Percentiles rank a stretch among this genome's conserved stretches.
Conservation (phyloP, 2,329 filamentous ascomycete species). For the Tolypocladium inflatum region DNA sequence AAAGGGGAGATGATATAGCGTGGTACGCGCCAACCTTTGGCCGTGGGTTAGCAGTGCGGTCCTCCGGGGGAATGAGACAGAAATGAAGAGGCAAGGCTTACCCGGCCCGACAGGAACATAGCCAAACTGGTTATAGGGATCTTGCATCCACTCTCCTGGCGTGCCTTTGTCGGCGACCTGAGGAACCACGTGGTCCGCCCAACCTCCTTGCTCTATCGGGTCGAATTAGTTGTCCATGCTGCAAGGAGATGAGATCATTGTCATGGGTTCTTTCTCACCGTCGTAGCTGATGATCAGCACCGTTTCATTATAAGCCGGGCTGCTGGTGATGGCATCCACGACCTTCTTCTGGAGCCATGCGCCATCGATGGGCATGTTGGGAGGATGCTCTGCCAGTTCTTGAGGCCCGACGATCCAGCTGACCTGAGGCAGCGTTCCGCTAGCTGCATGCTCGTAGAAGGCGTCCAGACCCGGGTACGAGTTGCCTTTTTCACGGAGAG, state of each 20-base stretch:
- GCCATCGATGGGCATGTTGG: slow-evolving; percentile 42
- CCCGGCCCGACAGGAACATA: slow-evolving; percentile 17
- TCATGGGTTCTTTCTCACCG: slow-evolving; percentile 10
- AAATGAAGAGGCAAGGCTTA: slow-evolving; percentile 2
- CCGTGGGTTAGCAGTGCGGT: not conserved
- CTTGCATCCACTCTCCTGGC: slow-evolving; percentile 39
- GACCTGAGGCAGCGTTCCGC: slow-evolving; percentile 39
- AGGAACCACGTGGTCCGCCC: slow-evolving; percentile 41
- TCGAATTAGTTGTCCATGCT: not conserved
- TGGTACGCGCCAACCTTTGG: slow-evolving; percentile 31
- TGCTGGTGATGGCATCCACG: slow-evolving; percentile 37
- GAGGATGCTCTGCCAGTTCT: slow-evolving; percentile 33
- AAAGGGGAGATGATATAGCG: slow-evolving; percentile 45
- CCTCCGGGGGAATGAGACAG: no score
- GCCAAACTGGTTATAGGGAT: slow-evolving; percentile 19
- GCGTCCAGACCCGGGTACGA: slow-evolving; percentile 33
- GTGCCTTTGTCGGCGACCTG: slow-evolving; percentile 36
- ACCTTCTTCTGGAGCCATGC: slow-evolving; percentile 45
- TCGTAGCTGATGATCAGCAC: slow-evolving; percentile 43
- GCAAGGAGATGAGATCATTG: not conserved
- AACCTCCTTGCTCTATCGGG: slow-evolving; percentile 38
- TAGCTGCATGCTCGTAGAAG: slow-evolving; percentile 38
- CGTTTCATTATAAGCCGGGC: slow-evolving; percentile 37
- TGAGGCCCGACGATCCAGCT: slow-evolving; percentile 43
- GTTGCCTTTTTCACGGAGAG: slow-evolving; percentile 15